Percentiles rank a stretch among this genome's conserved stretches.
These are phyloP conservation scores for Prototheca cutis DNA, from an alignment of 163 green algal genomes.

Conservation along the genomic window DNA sequence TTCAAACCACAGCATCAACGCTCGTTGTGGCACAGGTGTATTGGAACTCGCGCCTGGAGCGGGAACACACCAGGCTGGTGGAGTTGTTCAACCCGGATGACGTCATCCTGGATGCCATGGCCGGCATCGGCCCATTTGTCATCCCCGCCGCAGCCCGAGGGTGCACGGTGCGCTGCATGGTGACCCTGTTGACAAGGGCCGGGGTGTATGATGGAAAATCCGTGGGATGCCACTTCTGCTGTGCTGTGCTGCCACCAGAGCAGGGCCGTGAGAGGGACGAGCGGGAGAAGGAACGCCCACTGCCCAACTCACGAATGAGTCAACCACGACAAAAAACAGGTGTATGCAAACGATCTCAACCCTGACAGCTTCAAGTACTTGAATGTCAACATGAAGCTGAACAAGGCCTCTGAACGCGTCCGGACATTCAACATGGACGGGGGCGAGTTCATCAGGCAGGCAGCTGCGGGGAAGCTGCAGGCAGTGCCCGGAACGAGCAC, in stretches of 20 bases:
- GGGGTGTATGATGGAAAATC: too few relatives aligned
- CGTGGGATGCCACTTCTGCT: too few relatives aligned
- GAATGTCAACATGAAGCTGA: conserved; percentile 66
- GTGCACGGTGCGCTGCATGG: conserved; percentile 49
- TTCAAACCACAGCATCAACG: neutral
- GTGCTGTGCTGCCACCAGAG: too few relatives aligned
- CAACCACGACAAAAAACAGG: too few relatives aligned
- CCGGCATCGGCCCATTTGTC: conserved; percentile 93
- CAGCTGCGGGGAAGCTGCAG: conserved; percentile 8
- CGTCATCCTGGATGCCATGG: conserved; percentile 86
- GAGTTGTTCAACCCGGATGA: conserved; percentile 42
- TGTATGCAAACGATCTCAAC: conserved; percentile 97
- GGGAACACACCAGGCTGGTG: conserved; percentile 85
- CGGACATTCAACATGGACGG: conserved; percentile 74
- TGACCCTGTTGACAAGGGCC: too few relatives aligned
- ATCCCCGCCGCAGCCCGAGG: conserved; percentile 73
- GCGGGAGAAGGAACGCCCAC: too few relatives aligned
- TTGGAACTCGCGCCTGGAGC: conserved; percentile 96
- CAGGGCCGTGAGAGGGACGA: too few relatives aligned
- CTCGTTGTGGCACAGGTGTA: conserved; percentile 64
- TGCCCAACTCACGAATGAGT: too few relatives aligned
- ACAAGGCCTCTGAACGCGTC: conserved; percentile 58
- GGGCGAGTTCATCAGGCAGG: conserved; percentile 65
- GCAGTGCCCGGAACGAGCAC: neutral
- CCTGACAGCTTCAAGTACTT: conserved; percentile 68